A percentile compares a stretch with the other conserved stretches of the same genome.
These are phyloP conservation scores for Fagus sylvatica DNA, from an alignment of 306 rosid genomes.

Conservation along the genomic window DNA sequence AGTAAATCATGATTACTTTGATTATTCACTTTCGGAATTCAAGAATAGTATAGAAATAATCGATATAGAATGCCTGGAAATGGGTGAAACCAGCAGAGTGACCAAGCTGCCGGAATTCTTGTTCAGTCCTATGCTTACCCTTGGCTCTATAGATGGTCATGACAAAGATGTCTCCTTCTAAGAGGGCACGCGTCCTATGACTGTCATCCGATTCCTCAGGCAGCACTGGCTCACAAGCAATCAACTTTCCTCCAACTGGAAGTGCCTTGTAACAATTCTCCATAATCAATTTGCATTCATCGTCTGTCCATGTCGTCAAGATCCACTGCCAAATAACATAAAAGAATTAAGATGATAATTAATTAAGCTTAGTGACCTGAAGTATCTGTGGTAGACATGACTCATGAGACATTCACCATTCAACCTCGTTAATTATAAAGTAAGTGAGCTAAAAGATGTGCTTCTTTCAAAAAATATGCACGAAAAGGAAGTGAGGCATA, in stretches of 20 bases:
- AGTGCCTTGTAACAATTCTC: conserved; percentile 73
- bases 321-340: conserved; percentile 60
- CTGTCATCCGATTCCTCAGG: conserved; percentile 75
- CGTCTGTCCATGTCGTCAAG: conserved; percentile 85
- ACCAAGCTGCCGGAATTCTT: conserved; percentile 57
- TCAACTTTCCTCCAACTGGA: conserved; percentile 77
- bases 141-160: conserved; percentile 82
- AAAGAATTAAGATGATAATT: not conserved
- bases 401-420: no score
- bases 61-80: conserved; percentile 60
- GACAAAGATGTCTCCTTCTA: conserved; percentile 77
- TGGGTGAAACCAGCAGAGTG: conserved; percentile 57
- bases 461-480: no score
- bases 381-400: no score
- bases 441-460: no score
- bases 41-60: conserved; percentile 57
- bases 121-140: conserved; percentile 78
- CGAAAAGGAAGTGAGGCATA: no score
- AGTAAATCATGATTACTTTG: not conserved
- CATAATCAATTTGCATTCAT: conserved; percentile 67
- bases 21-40: conserved; percentile 66
- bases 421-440: no score
- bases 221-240: conserved; percentile 82
- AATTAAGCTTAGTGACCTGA: not conserved
- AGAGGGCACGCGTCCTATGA: conserved; percentile 68